These are phyloP conservation scores for Pulveroboletus ravenelii DNA, from an alignment of 768 basidiomycete genomes.

Conservation along the genomic window DNA sequence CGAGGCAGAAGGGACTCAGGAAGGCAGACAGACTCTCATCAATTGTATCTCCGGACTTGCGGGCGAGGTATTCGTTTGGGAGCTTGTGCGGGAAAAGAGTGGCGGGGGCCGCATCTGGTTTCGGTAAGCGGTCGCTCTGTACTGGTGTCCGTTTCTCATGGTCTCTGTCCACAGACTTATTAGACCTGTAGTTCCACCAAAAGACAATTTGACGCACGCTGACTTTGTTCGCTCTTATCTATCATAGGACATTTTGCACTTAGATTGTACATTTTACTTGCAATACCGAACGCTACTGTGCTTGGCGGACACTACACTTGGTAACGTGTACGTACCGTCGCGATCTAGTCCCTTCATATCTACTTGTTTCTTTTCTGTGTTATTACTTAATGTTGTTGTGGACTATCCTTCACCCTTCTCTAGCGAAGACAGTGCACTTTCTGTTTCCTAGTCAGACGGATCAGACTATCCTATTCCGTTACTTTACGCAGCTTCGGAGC, in stretches of 20 bases:
- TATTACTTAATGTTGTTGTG: constrained; percentile 15
- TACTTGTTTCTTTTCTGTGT: constrained; percentile 4
- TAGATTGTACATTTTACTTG: constrained; percentile 15
- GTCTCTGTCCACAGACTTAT: constrained; percentile 15
- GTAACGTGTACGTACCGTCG: constrained; percentile 12
- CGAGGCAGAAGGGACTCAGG: constrained; percentile 72
- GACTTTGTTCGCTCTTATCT: constrained; percentile 19
- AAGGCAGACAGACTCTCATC: constrained; percentile 54
- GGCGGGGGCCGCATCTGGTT: constrained; percentile 59
- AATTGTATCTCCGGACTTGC: constrained; percentile 42
- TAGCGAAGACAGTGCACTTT: constrained; percentile 1
- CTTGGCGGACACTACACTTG: constrained; percentile 13
- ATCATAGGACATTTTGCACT: constrained; percentile 16
- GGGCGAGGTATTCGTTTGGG: constrained; percentile 41
- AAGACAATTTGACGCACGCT: constrained; percentile 21
- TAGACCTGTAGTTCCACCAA: constrained; percentile 17
- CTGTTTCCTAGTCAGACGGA: not conserved
- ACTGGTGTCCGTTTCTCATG: not conserved
- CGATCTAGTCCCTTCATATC: not conserved
- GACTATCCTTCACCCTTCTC: constrained; percentile 4
- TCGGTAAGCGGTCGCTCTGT: constrained; percentile 39
- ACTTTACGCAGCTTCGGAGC: not conserved
- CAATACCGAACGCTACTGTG: constrained; percentile 1
- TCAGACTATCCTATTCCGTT: not conserved
- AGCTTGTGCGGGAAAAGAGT: constrained; percentile 60